Conservation (phyloP, 1,284 basidiomycete genomes). For the Rhodotorula sp. region DNA sequence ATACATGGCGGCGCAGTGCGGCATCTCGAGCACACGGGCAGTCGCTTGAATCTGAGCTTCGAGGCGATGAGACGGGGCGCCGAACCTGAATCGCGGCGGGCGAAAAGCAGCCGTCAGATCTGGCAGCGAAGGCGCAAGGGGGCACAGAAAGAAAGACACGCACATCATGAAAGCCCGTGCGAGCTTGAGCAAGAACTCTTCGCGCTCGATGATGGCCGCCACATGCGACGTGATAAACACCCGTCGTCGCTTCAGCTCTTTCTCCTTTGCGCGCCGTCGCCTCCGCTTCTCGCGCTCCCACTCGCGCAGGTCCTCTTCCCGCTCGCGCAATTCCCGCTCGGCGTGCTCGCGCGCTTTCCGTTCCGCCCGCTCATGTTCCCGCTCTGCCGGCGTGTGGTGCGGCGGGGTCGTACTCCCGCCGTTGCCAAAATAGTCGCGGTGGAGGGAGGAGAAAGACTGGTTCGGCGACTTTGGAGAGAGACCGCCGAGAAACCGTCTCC, state of each 20-base stretch:
- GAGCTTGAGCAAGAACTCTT: conserved; percentile 86
- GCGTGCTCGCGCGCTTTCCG: conserved; percentile 43
- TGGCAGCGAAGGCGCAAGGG: neutral
- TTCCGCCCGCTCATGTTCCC: conserved; percentile 8
- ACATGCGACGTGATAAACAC: conserved; percentile 59
- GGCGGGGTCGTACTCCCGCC: neutral
- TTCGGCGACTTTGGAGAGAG: conserved; percentile 11
- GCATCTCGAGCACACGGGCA: conserved; percentile 65
- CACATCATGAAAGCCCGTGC: conserved; percentile 85
- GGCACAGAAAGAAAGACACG: neutral
- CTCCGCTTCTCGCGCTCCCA: conserved; percentile 56
- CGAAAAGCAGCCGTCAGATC: neutral
- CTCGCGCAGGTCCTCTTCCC: conserved; percentile 52
- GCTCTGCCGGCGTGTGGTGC: conserved; percentile 10
- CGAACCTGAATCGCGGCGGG: conserved; percentile 51
- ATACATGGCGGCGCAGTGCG: conserved; percentile 74
- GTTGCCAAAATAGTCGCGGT: conserved; percentile 17
- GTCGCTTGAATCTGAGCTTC: conserved; percentile 83
- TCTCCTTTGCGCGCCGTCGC: conserved; percentile 59
- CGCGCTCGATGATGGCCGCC: conserved; percentile 77
- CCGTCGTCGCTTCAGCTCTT: conserved; percentile 60
- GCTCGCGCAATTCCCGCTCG: conserved; percentile 46
- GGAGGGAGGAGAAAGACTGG: conserved; percentile 4
- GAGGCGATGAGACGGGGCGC: conserved; percentile 61
- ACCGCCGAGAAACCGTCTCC: conserved; percentile 19